Conservation (phyloP, 2,329 filamentous ascomycete species). For the Colletotrichum sidae region DNA sequence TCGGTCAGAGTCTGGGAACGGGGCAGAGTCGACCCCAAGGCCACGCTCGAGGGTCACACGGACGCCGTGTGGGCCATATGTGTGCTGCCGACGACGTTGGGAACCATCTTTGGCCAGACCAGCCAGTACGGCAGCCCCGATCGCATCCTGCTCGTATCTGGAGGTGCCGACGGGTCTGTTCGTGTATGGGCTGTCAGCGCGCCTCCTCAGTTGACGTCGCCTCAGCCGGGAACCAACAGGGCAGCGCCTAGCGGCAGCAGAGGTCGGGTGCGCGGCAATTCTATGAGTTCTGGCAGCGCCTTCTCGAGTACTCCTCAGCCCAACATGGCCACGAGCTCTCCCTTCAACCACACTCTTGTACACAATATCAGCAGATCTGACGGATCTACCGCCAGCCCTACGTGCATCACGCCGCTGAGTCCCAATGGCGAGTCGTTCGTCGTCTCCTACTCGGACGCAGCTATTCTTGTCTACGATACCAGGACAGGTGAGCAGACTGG, state of each 20-base stretch:
- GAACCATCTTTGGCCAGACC: conserved; percentile 81
- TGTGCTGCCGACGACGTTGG: conserved; percentile 86
- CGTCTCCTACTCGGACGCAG: conserved; percentile 90
- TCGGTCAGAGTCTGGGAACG: conserved; percentile 96
- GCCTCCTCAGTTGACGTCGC: conserved; percentile 86
- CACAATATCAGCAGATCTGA: conserved; percentile 84
- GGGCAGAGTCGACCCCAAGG: conserved; percentile 93
- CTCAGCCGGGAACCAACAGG: conserved; percentile 72
- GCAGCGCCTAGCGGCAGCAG: conserved; percentile 69
- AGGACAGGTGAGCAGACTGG: conserved; percentile 91
- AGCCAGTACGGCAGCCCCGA: conserved; percentile 84
- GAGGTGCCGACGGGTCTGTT: conserved; percentile 89
- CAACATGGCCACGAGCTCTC: conserved; percentile 84
- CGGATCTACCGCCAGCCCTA: conserved; percentile 78
- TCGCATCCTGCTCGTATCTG: conserved; percentile 89
- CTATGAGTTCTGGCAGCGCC: conserved; percentile 92
- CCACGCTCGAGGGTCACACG: conserved; percentile 91
- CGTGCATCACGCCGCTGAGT: conserved; percentile 92
- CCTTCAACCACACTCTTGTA: conserved; percentile 88
- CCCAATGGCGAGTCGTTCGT: conserved; percentile 88
- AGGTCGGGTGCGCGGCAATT: conserved; percentile 87
- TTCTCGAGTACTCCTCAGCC: conserved; percentile 93
- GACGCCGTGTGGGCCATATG: conserved; percentile 97
- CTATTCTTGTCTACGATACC: conserved; percentile 92
- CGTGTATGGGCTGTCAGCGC: conserved; percentile 95